phyloP scores from a whole-genome alignment of 495 filamentous ascomycete genomes.

The Pseudotulostoma volvatum region DNA sequence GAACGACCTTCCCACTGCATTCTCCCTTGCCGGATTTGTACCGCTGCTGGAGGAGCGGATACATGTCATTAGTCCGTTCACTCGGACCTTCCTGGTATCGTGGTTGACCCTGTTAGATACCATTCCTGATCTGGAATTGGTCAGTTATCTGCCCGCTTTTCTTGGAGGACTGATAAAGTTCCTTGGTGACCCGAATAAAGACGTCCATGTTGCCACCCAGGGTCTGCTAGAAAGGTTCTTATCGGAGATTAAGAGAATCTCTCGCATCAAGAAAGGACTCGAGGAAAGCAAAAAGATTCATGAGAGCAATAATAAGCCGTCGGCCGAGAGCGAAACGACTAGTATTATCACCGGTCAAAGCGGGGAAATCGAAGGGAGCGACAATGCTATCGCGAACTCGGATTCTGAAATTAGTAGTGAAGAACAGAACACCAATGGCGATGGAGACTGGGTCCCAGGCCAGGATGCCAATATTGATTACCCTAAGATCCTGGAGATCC shows the following conservation, averaged over 20 bases:
- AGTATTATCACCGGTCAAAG: constrained; percentile 39
- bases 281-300: constrained; percentile 63
- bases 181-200: constrained; percentile 74
- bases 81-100: constrained; percentile 82
- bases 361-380: constrained; percentile 23
- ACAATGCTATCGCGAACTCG: constrained; percentile 36
- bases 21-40: constrained; percentile 82
- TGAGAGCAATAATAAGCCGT: constrained; percentile 49
- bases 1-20: constrained; percentile 60
- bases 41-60: constrained; percentile 87
- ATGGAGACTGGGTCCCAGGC: constrained; percentile 91
- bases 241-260: constrained; percentile 85
- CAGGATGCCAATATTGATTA: constrained; percentile 95
- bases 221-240: constrained; percentile 83
- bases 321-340: constrained; percentile 45
- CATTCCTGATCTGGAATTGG: constrained; percentile 91
- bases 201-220: constrained; percentile 88
- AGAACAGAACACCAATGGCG: constrained; percentile 45
- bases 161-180: constrained; percentile 83
- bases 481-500: constrained; percentile 76
- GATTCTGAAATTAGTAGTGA: constrained; percentile 40
- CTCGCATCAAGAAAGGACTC: constrained; percentile 79
- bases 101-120: constrained; percentile 95
- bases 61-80: constrained; percentile 84
- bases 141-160: constrained; percentile 83